These are phyloP conservation scores for Gynochthodes officinalis DNA, from an alignment of 257 asterid species.

Conservation along the genomic window DNA sequence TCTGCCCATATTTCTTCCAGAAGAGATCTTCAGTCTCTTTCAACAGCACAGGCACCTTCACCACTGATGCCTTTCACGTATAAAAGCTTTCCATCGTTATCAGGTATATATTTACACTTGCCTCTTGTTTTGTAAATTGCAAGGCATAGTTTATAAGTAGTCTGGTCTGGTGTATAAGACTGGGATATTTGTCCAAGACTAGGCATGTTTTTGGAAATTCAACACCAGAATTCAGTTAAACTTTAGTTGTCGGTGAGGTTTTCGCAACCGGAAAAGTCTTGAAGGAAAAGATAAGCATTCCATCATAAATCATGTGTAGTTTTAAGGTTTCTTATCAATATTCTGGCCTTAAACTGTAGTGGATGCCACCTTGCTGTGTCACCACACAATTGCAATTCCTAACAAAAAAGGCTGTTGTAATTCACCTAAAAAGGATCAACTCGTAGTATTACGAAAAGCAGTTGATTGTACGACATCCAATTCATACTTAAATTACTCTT, in stretches of 20 bases:
- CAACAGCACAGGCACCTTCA: conserved; percentile 22
- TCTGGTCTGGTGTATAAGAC: not conserved
- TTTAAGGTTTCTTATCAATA: not conserved
- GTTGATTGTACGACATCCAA: not conserved
- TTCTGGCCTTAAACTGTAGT: not conserved
- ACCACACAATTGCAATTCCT: not conserved
- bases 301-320: too few species aligned
- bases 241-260: too few species aligned
- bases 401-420: not conserved
- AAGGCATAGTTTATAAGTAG: not conserved
- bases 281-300: not conserved
- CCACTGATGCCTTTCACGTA: conserved; percentile 30
- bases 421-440: not conserved
- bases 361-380: not conserved
- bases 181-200: not conserved
- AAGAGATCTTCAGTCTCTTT: conserved; percentile 18
- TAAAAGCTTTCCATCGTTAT: conserved; percentile 28
- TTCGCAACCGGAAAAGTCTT: not conserved
- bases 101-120: conserved; percentile 23
- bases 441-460: too few species aligned
- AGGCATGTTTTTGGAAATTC: not conserved
- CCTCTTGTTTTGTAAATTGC: not conserved
- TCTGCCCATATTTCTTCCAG: conserved; percentile 18
- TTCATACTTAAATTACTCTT: not conserved
- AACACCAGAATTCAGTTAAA: not conserved